Conservation (phyloP, 164 flowering plant species). For the Litsea cubeba region DNA sequence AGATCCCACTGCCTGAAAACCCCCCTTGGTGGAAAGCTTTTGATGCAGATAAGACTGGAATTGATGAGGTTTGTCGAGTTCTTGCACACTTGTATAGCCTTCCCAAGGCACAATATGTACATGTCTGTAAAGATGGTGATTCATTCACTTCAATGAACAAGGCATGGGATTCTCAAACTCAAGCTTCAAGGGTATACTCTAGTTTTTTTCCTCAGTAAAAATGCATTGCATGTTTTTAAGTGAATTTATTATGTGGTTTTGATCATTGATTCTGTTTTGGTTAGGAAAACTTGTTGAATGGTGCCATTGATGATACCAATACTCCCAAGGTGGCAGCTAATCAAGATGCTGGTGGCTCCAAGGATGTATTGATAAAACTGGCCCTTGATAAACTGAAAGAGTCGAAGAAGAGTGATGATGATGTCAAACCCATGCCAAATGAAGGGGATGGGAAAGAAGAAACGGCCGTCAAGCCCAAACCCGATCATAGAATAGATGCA, state of each 20-base stretch:
- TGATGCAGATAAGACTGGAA: constrained; percentile 83
- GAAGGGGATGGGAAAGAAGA: constrained; percentile 58
- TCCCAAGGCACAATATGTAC: constrained; percentile 76
- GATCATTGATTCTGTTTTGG: constrained; percentile 8
- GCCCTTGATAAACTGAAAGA: constrained; percentile 56
- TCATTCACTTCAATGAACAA: constrained; percentile 12
- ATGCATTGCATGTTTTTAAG: not conserved
- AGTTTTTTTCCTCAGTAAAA: not conserved
- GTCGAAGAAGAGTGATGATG: constrained; percentile 67
- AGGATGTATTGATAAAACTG: constrained; percentile 33
- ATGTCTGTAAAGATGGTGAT: constrained; percentile 82
- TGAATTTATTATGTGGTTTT: not conserved
- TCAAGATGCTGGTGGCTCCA: constrained; percentile 44
- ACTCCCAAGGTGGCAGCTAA: constrained; percentile 26
- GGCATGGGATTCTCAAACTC: constrained; percentile 45
- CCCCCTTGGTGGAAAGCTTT: constrained; percentile 99
- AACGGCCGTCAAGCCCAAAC: constrained; percentile 30
- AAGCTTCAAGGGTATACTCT: constrained; percentile 44
- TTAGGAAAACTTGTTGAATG: constrained; percentile 41
- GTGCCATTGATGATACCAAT: constrained; percentile 27
- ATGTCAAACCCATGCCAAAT: constrained; percentile 30
- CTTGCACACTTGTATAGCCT: constrained; percentile 77
- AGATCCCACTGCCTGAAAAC: constrained; percentile 89
- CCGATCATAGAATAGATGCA: constrained; percentile 42
- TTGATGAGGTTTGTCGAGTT: constrained; percentile 91